phyloP scores from a whole-genome alignment of 192 early-diverging fungal genomes.

The Ramicandelaber brevisporus region DNA sequence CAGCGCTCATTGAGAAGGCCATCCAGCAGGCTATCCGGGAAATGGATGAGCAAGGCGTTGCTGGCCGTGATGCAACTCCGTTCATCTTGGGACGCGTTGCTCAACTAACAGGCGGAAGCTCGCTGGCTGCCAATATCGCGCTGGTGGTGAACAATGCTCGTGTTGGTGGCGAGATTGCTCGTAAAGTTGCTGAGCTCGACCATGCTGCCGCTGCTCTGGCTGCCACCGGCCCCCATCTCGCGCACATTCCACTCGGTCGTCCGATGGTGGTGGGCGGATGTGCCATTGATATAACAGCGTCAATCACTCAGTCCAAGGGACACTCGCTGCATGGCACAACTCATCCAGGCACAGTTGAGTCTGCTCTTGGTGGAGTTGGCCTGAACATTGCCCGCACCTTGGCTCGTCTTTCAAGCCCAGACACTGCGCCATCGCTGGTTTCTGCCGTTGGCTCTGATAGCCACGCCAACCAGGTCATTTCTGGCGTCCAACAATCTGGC shows the following conservation, averaged over 20 bases:
- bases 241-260: slow-evolving; percentile 6
- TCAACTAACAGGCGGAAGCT: slow-evolving; percentile 60
- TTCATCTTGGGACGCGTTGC: slow-evolving; percentile 70
- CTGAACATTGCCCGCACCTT: slow-evolving; percentile 82
- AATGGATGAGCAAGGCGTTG: slow-evolving; percentile 28
- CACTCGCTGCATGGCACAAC: slow-evolving; percentile 26
- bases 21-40: slow-evolving; percentile 47
- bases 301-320: background rate
- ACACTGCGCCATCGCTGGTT: slow-evolving; percentile 34
- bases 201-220: slow-evolving; percentile 3
- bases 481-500: slow-evolving; percentile 21
- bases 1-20: slow-evolving; percentile 32
- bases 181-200: slow-evolving; percentile 11
- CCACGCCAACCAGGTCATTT: slow-evolving; percentile 22
- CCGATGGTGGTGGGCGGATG: slow-evolving; percentile 66
- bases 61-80: slow-evolving; percentile 78
- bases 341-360: slow-evolving; percentile 33
- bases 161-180: slow-evolving; percentile 58
- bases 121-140: slow-evolving; percentile 40
- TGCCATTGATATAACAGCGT: slow-evolving; percentile 52
- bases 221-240: background rate
- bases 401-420: slow-evolving; percentile 27
- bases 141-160: slow-evolving; percentile 79
- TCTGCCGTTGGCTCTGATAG: slow-evolving; percentile 49
- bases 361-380: slow-evolving; percentile 69